A percentile compares a stretch with the other conserved stretches of the same genome.
Evolutionary conservation across 768 basidiomycete genomes (phyloP).

Genomic region (Leccinum variicolor): DNA sequence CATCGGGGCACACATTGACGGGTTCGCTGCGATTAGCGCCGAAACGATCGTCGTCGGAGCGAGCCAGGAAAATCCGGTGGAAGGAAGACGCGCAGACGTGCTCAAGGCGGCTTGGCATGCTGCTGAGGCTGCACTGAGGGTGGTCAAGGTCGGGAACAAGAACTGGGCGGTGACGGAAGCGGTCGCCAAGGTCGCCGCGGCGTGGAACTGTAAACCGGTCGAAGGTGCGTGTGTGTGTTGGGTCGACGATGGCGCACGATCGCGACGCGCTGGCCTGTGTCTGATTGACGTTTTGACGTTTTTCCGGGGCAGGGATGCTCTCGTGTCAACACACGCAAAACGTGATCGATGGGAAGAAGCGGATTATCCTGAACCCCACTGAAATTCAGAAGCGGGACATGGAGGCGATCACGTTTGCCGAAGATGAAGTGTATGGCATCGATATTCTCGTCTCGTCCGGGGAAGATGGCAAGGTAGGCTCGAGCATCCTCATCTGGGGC

Average conservation of each 20-base stretch:
- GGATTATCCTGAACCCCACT: constrained; percentile 87
- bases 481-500: background rate
- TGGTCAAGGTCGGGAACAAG: constrained; percentile 88
- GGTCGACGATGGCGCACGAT: background rate
- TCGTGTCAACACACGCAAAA: constrained; percentile 94
- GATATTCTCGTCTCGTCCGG: constrained; percentile 87
- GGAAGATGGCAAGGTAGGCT: constrained; percentile 82
- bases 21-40: constrained; percentile 89
- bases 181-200: constrained; percentile 65
- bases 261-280: background rate
- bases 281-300: background rate
- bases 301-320: constrained; percentile 68
- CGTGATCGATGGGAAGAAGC: constrained; percentile 94
- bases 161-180: constrained; percentile 94
- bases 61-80: constrained; percentile 66
- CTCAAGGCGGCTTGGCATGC: constrained; percentile 93
- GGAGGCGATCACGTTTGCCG: constrained; percentile 81
- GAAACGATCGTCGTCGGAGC: constrained; percentile 92
- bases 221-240: constrained; percentile 64
- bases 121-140: constrained; percentile 88
- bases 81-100: constrained; percentile 86
- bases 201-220: constrained; percentile 87
- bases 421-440: constrained; percentile 93
- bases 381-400: constrained; percentile 83
- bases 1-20: constrained; percentile 96